Evolutionary conservation across 495 filamentous ascomycete species (phyloP), one percentile per base, ranked within the genome.

Genomic region (Penicillium roqueforti): DNA sequence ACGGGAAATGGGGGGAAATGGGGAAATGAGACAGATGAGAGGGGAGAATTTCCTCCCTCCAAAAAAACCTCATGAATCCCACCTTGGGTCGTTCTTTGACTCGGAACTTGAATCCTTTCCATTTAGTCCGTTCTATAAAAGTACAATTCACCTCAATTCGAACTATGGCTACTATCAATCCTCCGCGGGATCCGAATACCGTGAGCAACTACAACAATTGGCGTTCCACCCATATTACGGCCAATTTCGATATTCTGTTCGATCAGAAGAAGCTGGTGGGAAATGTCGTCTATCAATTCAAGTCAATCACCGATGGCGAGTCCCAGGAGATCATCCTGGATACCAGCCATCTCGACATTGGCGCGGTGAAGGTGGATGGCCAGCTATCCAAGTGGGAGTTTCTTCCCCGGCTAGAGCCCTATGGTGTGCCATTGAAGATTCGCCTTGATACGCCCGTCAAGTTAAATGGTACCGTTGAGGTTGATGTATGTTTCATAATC

Each of bases 161-260:
- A 47, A 74, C 41, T 22, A 78, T 75, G 70, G 70, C 75, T 45
- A 85, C 82, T 72, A 72, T 49, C 16, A 50, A 50, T 5, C 46
- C 78, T 29, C 61, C 79, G 52, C 81, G 87, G 61, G 92, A 98
- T 69, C 92, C 92, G 13, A 96, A 92, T 66, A 96, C 92, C 23
- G 75, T 93, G 16, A 87, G 88, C 64, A 98, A 98, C 72, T 95
- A 96, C 72, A 82, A 87, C 68, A 81, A 84, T 42, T 96, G 89
- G 80, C 68, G 78, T 19, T 96, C 89, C 20, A 87, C 79, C 55
- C 88, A 96, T 69, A 89, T 88, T 10, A 83, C 79, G 10, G 86
- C 87, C 36, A 83, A 87, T 66, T 79, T 96, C 54, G 82, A 80
- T 42, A 85, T 98, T 55, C 82, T 92, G 53, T 98, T 97, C 65